Evolutionary conservation across 2,329 filamentous ascomycete genomes (phyloP).

Genomic region (Neurospora sp.): DNA sequence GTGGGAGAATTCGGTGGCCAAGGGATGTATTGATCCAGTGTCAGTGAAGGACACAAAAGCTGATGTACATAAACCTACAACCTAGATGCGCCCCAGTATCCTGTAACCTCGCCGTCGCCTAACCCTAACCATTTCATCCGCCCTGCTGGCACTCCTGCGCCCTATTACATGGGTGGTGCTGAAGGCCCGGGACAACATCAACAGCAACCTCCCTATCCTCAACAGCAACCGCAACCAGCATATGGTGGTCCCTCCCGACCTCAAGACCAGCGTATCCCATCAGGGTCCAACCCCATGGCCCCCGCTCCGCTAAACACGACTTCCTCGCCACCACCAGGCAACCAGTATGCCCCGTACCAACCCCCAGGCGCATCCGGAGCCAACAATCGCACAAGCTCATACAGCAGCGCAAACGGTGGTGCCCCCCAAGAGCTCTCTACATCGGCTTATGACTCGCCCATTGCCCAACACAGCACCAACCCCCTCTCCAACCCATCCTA

Average conservation of each 20-base stretch:
- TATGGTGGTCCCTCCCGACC: slow-evolving; percentile 38
- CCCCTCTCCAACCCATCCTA: slow-evolving; percentile 13
- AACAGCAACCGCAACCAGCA: slow-evolving; percentile 28
- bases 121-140: slow-evolving; percentile 39
- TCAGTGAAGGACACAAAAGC: slow-evolving; percentile 26
- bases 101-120: slow-evolving; percentile 38
- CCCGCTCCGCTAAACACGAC: slow-evolving; percentile 35
- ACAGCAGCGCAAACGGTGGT: slow-evolving; percentile 58
- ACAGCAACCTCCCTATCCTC: slow-evolving; percentile 15
- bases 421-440: slow-evolving; percentile 66
- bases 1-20: slow-evolving; percentile 12
- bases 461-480: slow-evolving; percentile 41
- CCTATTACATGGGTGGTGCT: slow-evolving; percentile 56
- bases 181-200: slow-evolving; percentile 33
- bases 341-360: slow-evolving; percentile 38
- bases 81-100: slow-evolving; percentile 27
- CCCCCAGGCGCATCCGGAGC: slow-evolving; percentile 35
- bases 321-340: slow-evolving; percentile 38
- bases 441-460: slow-evolving; percentile 65
- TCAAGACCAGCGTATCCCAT: slow-evolving; percentile 37
- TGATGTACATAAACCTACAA: slow-evolving; percentile 17
- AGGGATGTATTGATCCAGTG: neutral
- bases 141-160: slow-evolving; percentile 39
- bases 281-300: slow-evolving; percentile 31
- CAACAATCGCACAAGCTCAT: slow-evolving; percentile 18